phyloP scores from a whole-genome alignment of 108 stramenopile species.

The Asterionellopsis glacialis region DNA sequence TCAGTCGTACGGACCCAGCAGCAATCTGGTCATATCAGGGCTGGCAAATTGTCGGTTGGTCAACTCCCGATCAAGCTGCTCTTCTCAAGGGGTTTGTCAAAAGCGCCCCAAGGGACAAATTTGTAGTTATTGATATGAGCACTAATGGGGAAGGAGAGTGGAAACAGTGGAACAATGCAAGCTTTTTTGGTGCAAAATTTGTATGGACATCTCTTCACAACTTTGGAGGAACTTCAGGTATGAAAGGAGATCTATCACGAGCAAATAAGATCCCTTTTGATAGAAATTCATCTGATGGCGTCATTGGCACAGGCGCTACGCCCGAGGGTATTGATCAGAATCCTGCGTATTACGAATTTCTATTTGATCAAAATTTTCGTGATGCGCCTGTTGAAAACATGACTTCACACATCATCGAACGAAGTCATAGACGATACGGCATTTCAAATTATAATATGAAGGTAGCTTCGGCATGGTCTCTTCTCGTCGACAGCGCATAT shows the following conservation, averaged over 20 bases:
- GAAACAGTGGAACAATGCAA: slow-evolving; percentile 34
- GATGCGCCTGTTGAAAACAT: slow-evolving; percentile 16
- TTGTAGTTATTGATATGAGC: slow-evolving; percentile 45
- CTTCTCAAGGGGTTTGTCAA: slow-evolving; percentile 36
- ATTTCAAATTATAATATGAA: not conserved
- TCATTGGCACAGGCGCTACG: slow-evolving; percentile 39
- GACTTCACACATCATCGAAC: slow-evolving; percentile 5
- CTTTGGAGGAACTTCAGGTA: slow-evolving; percentile 46
- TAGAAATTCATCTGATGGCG: not conserved
- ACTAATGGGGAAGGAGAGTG: slow-evolving; percentile 20
- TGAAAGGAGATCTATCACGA: slow-evolving; percentile 27
- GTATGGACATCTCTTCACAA: slow-evolving; percentile 44
- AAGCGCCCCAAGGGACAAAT: slow-evolving; percentile 26
- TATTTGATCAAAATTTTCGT: slow-evolving; percentile 36
- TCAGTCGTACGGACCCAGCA: slow-evolving; percentile 34
- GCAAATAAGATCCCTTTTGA: slow-evolving; percentile 19
- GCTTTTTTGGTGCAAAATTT: slow-evolving; percentile 39
- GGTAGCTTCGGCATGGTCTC: slow-evolving; percentile 15
- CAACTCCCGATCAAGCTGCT: slow-evolving; percentile 19
- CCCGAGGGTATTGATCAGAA: slow-evolving; percentile 61
- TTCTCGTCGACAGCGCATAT: slow-evolving; percentile 18
- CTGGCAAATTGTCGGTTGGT: slow-evolving; percentile 41
- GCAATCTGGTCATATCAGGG: slow-evolving; percentile 49
- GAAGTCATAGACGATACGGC: slow-evolving; percentile 28
- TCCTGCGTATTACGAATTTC: slow-evolving; percentile 37